Conservation (phyloP, 1,284 basidiomycete genomes). For the Pyrrhoderma noxium region DNA sequence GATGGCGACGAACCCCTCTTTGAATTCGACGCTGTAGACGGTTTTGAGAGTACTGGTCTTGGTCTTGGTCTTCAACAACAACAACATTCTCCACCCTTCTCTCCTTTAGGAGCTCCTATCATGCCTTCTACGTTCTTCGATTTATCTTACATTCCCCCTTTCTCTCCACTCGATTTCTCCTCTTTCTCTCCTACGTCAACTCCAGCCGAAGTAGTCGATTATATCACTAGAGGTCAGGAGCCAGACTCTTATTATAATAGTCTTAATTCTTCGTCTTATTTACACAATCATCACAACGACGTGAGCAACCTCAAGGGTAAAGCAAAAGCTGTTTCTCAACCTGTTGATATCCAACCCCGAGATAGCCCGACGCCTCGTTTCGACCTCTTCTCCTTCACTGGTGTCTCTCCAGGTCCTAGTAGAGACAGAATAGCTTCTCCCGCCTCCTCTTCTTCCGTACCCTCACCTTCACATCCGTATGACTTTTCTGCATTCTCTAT, state of each 20-base stretch:
- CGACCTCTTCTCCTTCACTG: constrained; percentile 15
- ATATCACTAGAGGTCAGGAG: constrained; percentile 6
- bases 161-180: constrained; percentile 14
- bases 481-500: constrained; percentile 11
- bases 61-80: too few relatives aligned
- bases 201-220: constrained; percentile 15
- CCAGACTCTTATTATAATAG: constrained; percentile 3
- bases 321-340: constrained; percentile 15
- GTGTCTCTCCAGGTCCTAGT: constrained; percentile 6
- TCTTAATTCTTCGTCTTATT: too few relatives aligned
- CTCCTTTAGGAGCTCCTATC: neutral
- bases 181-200: constrained; percentile 15
- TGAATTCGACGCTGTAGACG: constrained; percentile 44
- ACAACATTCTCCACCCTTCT: neutral
- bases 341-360: constrained; percentile 16
- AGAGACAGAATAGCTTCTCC: neutral
- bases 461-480: constrained; percentile 9
- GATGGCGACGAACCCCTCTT: constrained; percentile 50
- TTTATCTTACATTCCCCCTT: constrained; percentile 16
- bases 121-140: constrained; percentile 12
- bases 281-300: neutral
- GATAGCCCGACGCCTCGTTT: constrained; percentile 10
- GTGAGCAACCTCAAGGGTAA: constrained; percentile 11
- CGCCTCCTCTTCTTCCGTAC: constrained; percentile 9
- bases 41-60: constrained; percentile 5